These are phyloP conservation scores for Monosporascus sp. DNA, from an alignment of 2,329 filamentous ascomycete species.

Conservation along the genomic window DNA sequence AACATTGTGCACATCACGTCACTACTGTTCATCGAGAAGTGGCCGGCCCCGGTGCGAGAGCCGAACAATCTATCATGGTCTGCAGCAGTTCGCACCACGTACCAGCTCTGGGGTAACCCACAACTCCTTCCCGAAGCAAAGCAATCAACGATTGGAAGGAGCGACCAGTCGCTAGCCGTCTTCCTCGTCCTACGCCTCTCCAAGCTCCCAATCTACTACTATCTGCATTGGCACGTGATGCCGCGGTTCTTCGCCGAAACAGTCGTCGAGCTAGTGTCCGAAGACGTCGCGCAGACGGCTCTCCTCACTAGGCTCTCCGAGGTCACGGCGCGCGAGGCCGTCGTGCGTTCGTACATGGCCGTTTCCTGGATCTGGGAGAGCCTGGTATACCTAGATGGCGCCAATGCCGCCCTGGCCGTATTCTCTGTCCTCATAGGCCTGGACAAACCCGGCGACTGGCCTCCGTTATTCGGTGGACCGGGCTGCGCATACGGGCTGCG, in stretches of 20 bases:
- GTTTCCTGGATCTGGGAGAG: slow-evolving; percentile 7
- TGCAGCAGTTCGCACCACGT: not conserved
- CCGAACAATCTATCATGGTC: not conserved
- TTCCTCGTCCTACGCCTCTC: not conserved
- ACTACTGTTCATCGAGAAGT: slow-evolving; percentile 1
- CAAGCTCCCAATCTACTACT: not conserved
- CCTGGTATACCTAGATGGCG: slow-evolving; percentile 4
- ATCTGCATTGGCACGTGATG: not conserved
- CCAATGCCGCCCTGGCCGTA: slow-evolving; percentile 2
- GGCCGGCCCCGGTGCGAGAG: not conserved
- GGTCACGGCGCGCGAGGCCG: slow-evolving; percentile 1
- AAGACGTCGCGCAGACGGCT: slow-evolving; percentile 1
- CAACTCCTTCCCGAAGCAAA: not conserved
- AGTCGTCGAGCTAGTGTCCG: not conserved
- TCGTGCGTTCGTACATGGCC: not conserved
- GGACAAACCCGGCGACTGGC: slow-evolving; percentile 7
- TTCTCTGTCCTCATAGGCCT: slow-evolving; percentile 2
- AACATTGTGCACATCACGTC: slow-evolving; percentile 1
- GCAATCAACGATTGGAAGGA: not conserved
- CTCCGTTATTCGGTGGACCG: slow-evolving; percentile 3
- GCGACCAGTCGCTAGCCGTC: not conserved
- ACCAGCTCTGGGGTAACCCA: slow-evolving; percentile 1
- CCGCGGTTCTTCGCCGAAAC: not conserved
- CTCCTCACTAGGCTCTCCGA: not conserved
- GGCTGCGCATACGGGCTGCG: slow-evolving; percentile 2